Conservation (phyloP, 106 monocot genomes). For the Dendrobium nobile region DNA sequence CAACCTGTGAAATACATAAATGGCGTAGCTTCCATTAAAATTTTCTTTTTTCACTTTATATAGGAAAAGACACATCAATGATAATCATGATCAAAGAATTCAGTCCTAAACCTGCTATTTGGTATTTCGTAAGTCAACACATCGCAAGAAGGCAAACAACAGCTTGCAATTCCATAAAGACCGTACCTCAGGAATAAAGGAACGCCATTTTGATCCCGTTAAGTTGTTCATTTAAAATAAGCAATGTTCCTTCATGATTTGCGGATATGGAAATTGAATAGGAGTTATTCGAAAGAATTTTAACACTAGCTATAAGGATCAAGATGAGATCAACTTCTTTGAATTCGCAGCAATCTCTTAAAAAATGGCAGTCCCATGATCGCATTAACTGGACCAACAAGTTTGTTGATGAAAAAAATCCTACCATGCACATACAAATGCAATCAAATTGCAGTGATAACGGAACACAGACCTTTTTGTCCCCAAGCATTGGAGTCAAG, state of each 20-base stretch:
- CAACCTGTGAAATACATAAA: slow-evolving; percentile 47
- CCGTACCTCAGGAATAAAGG: background rate
- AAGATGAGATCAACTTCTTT: background rate
- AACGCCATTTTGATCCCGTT: too few relatives aligned
- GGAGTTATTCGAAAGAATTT: too few relatives aligned
- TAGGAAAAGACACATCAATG: too few relatives aligned
- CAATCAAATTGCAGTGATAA: background rate
- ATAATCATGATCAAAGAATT: too few relatives aligned
- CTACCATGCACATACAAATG: background rate
- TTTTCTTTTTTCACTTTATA: background rate
- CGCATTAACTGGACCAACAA: background rate
- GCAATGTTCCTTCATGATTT: too few relatives aligned
- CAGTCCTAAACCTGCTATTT: background rate
- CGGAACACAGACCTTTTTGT: slow-evolving; percentile 58
- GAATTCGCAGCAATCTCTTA: background rate
- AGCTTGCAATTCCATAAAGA: background rate
- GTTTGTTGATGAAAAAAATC: background rate
- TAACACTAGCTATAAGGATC: background rate
- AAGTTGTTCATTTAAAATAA: too few relatives aligned
- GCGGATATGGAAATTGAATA: too few relatives aligned
- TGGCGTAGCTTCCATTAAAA: background rate
- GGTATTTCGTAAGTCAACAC: background rate
- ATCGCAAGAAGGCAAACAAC: background rate
- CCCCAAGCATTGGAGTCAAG: slow-evolving; percentile 97
- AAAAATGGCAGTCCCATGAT: background rate